These are phyloP conservation scores for bread wheat (Triticum aestivum) DNA, from an alignment of 176 grass and related monocot species.

Conservation along the genomic window DNA sequence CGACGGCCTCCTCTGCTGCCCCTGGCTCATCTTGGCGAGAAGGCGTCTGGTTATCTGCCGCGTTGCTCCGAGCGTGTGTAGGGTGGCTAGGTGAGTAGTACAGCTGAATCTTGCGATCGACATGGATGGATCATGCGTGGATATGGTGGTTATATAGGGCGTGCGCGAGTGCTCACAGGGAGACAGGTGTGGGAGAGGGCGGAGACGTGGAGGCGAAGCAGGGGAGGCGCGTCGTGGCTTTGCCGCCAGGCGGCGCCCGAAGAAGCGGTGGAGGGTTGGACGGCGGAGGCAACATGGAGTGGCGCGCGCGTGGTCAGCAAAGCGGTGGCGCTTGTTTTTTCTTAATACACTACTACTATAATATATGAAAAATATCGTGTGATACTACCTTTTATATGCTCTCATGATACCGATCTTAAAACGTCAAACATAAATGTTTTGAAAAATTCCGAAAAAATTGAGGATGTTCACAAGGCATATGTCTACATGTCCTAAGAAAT, in stretches of 20 bases:
- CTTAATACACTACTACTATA: no score
- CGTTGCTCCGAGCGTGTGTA: not conserved
- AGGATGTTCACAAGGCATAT: no score
- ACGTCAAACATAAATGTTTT: no score
- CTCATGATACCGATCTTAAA: no score
- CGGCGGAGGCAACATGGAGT: not conserved
- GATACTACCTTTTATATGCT: no score
- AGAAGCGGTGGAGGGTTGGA: not conserved
- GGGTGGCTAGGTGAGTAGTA: not conserved
- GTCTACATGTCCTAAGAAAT: no score
- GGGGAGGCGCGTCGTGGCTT: not conserved
- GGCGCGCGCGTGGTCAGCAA: not conserved
- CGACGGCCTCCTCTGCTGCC: constrained; percentile 46
- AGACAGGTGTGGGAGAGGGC: not conserved
- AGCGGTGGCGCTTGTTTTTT: not conserved
- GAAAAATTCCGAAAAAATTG: no score
- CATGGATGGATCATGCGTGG: not conserved
- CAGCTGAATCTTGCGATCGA: not conserved
- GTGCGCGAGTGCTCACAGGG: not conserved
- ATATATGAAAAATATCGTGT: no score
- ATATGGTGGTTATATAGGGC: not conserved
- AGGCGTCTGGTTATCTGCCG: not conserved
- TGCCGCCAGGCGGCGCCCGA: not conserved
- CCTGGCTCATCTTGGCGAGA: constrained; percentile 57
- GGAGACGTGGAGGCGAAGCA: constrained; percentile 26